Base-by-base conservation (phyloP, 352 stramenopile genomes). In the Pythium scleroteichum region DNA sequence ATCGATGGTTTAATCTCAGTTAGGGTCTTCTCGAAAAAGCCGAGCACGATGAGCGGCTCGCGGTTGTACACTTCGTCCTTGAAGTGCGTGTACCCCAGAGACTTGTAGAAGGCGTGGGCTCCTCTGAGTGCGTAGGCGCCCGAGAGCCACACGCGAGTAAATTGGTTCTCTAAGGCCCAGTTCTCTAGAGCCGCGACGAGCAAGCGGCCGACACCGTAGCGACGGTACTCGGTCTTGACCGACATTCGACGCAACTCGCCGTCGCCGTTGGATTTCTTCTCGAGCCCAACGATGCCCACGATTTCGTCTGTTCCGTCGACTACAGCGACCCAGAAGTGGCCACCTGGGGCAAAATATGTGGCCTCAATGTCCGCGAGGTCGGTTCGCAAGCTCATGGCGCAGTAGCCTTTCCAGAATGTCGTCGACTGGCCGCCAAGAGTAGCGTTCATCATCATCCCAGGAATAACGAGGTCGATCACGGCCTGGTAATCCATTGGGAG, bases 261-360 rank as follows among this genome's bases (percentile, higher is more conserved):
- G 41, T 72, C 51, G 12, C 42, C 42, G 3, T 73, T 39, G 2
- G 1, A 9, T 41, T 73, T 80, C 26, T 17, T 20, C 44, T 80
- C 63, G 35, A 80, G 47, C 0, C 47, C 74, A 0, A 76, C 66
- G 56, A 74, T 79, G 16, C 69, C 68, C 1, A 75, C 24, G 23
- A 58, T 22, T 24, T 48, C 50, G 22, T 60, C 33, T 20, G 68
- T 57, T 10, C 46, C 10, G 29, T 70, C 56, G 0, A 54, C 40
- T 4, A 59, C 69, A 40, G 71, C 76, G 48, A 83, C 74, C 72
- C 74, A 86, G 41, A 78, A 83, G 59, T 82, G 80, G 26, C 73
- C 73, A 22, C 72, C 73, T 3, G 42, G 45, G 9, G 41, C 39
- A 17, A 81, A 73, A 64, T 82, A 85, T 7, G 62, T 71, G 45